These are phyloP conservation scores for Paraglomus brasilianum DNA, from an alignment of 192 early-diverging fungal species.

Conservation along the genomic window DNA sequence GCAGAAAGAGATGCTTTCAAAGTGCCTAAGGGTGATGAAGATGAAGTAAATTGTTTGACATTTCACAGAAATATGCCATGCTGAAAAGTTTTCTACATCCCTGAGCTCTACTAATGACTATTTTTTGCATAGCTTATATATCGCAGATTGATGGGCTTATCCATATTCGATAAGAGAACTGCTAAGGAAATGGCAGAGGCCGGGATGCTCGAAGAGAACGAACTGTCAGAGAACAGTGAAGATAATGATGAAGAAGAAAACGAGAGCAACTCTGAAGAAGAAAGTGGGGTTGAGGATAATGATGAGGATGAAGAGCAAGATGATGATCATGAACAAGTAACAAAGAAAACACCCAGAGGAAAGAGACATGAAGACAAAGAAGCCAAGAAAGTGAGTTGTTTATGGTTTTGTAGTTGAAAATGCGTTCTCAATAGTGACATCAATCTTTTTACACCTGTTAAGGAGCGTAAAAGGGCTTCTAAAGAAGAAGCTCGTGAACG, in stretches of 20 bases:
- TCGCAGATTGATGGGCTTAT: conserved; percentile 47
- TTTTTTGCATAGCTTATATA: conserved; percentile 51
- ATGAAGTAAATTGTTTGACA: conserved; percentile 52
- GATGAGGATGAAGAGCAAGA: conserved; percentile 46
- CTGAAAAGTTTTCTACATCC: not conserved
- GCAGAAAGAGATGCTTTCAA: conserved; percentile 79
- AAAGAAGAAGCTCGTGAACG: conserved; percentile 92
- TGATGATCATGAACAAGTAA: conserved; percentile 37
- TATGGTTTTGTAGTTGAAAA: not conserved
- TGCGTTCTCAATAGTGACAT: not conserved
- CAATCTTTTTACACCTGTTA: not conserved
- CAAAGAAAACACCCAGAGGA: conserved; percentile 49
- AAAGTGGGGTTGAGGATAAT: conserved; percentile 45
- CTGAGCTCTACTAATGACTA: not conserved
- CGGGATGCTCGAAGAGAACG: conserved; percentile 24
- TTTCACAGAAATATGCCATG: conserved; percentile 35
- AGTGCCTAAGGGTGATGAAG: conserved; percentile 68
- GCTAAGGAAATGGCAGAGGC: conserved; percentile 21
- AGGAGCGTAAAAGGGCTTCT: conserved; percentile 76
- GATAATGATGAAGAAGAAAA: conserved; percentile 38
- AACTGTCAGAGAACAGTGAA: conserved; percentile 31
- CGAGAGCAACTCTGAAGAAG: conserved; percentile 35
- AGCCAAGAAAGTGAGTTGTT: conserved; percentile 65
- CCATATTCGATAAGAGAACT: conserved; percentile 11
- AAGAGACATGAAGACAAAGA: conserved; percentile 88